Evolutionary conservation across 225 moss, liverwort and hornwort species (phyloP).

Genomic region (Rhytidiadelphus loreus): DNA sequence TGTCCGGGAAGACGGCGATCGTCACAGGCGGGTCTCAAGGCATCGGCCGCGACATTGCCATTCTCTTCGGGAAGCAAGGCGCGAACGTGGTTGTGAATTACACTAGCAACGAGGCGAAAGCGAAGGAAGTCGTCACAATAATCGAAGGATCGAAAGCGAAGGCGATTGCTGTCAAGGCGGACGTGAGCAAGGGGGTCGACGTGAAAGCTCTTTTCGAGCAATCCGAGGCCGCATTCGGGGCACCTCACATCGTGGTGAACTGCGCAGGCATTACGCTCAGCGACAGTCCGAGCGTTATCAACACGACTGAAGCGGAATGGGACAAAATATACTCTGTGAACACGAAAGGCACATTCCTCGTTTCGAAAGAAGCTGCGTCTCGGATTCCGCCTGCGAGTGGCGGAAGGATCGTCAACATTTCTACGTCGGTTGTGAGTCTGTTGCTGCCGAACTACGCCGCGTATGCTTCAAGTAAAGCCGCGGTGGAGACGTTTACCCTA

Average conservation of each 20-base stretch:
- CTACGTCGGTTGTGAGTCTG: neutral
- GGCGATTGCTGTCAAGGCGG: slow-evolving; percentile 45
- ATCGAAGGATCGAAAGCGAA: slow-evolving; percentile 13
- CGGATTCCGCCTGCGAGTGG: slow-evolving; percentile 25
- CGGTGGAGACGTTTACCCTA: slow-evolving; percentile 60
- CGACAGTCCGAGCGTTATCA: neutral
- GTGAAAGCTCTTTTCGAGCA: slow-evolving; percentile 45
- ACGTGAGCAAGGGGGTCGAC: slow-evolving; percentile 20
- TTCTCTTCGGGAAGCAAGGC: slow-evolving; percentile 34
- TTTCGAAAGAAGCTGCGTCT: slow-evolving; percentile 35
- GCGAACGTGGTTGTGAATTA: slow-evolving; percentile 52
- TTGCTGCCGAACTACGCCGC: slow-evolving; percentile 23
- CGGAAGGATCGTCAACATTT: slow-evolving; percentile 43
- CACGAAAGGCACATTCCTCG: slow-evolving; percentile 47
- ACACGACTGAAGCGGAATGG: slow-evolving; percentile 55
- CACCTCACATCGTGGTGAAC: slow-evolving; percentile 41
- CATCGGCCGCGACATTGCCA: slow-evolving; percentile 37
- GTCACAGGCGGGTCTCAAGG: slow-evolving; percentile 72
- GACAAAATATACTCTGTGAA: slow-evolving; percentile 22
- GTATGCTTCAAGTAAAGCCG: slow-evolving; percentile 46
- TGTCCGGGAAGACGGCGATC: slow-evolving; percentile 53
- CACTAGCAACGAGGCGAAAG: slow-evolving; percentile 35
- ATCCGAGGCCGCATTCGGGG: slow-evolving; percentile 29
- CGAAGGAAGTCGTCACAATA: slow-evolving; percentile 13
- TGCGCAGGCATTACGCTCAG: slow-evolving; percentile 5